Evolutionary conservation across 2,329 filamentous ascomycete genomes (phyloP).

Genomic region (Pyrenophora graminea): DNA sequence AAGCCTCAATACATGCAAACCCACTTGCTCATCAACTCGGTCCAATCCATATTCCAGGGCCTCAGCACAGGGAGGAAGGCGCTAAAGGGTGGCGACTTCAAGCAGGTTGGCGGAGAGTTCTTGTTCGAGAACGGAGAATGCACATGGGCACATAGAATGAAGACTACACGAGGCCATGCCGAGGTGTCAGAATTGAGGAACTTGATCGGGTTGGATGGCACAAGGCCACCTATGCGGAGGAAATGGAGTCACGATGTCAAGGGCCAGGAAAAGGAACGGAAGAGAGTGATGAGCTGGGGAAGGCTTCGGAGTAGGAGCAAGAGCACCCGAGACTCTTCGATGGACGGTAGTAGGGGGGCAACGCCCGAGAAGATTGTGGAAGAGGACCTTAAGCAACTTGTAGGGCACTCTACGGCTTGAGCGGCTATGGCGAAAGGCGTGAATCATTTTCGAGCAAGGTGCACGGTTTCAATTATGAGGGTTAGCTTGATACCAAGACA

Average conservation of each 20-base stretch:
- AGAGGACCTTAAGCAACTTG: constrained; percentile 20
- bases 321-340: constrained; percentile 17
- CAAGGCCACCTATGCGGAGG: constrained; percentile 36
- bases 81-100: constrained; percentile 66
- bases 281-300: constrained; percentile 37
- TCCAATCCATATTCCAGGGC: constrained; percentile 63
- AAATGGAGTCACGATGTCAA: constrained; percentile 43
- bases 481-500: constrained; percentile 3
- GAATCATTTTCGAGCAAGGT: not conserved
- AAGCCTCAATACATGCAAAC: constrained; percentile 68
- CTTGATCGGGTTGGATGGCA: constrained; percentile 57
- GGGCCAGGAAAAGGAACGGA: constrained; percentile 22
- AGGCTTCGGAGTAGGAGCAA: constrained; percentile 32
- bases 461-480: not conserved
- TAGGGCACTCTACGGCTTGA: constrained; percentile 10
- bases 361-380: constrained; percentile 30
- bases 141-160: constrained; percentile 83
- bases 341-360: constrained; percentile 20
- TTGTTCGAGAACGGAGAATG: constrained; percentile 73
- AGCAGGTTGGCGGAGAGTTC: constrained; percentile 77
- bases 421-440: not conserved
- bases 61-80: constrained; percentile 64
- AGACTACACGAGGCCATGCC: constrained; percentile 74
- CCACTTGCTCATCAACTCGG: constrained; percentile 51
- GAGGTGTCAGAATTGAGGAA: constrained; percentile 70